Evolutionary conservation across 169 alveolate genomes (phyloP).

Genomic region (Perkinsus olseni): DNA sequence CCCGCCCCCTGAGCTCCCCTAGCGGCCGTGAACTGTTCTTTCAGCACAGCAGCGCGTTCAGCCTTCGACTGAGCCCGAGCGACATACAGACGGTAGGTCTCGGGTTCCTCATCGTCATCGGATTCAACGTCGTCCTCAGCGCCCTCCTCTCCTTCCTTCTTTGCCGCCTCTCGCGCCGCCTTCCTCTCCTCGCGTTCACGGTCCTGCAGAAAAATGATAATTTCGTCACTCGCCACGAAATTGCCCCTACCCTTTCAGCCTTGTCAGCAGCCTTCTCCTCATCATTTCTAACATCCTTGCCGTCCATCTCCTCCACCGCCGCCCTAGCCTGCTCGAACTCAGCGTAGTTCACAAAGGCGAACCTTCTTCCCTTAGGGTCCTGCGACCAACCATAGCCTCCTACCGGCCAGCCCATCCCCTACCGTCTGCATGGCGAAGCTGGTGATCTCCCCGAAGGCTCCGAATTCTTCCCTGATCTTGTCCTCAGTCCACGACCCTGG

Average conservation of each 20-base stretch:
- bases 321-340: constrained; percentile 70
- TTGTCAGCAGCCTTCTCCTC: constrained; percentile 12
- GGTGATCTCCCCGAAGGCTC: constrained; percentile 78
- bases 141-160: constrained; percentile 20
- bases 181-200: constrained; percentile 13
- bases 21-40: constrained; percentile 17
- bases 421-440: constrained; percentile 54
- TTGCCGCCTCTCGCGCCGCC: constrained; percentile 19
- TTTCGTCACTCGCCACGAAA: not conserved
- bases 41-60: constrained; percentile 70
- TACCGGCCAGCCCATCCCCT: not conserved
- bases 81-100: constrained; percentile 44
- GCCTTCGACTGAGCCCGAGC: constrained; percentile 79
- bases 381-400: not conserved
- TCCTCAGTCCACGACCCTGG: constrained; percentile 75
- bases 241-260: not conserved
- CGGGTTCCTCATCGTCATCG: constrained; percentile 4
- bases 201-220: not conserved
- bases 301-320: constrained; percentile 73
- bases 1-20: constrained; percentile 20
- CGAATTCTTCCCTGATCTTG: constrained; percentile 48
- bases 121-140: not conserved
- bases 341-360: constrained; percentile 75
- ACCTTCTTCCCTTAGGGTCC: constrained; percentile 70
- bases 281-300: constrained; percentile 43